Conservation (phyloP, 2,329 filamentous ascomycete genomes). For the Nakataea oryzae region DNA sequence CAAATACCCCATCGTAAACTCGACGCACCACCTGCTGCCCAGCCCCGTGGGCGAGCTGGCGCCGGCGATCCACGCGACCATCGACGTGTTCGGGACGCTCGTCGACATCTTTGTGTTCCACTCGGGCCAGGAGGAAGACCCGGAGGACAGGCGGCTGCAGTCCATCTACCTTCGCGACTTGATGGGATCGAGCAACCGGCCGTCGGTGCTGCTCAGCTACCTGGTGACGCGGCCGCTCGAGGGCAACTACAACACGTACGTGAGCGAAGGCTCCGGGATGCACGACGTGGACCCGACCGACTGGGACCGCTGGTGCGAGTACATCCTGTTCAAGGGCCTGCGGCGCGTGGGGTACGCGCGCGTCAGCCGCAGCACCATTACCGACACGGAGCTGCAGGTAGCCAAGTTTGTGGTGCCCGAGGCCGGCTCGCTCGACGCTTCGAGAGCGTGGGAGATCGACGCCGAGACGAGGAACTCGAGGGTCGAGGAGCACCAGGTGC, state of each 20-base stretch:
- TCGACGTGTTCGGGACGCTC: constrained; percentile 81
- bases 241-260: constrained; percentile 96
- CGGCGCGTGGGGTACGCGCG: constrained; percentile 81
- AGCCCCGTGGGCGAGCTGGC: constrained; percentile 91
- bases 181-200: constrained; percentile 75
- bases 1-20: constrained; percentile 96
- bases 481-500: constrained; percentile 63
- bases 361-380: constrained; percentile 82
- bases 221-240: constrained; percentile 82
- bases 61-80: constrained; percentile 91
- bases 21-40: constrained; percentile 88
- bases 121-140: constrained; percentile 94
- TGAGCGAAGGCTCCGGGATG: constrained; percentile 81
- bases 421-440: constrained; percentile 44
- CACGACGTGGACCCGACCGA: constrained; percentile 85
- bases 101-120: constrained; percentile 98
- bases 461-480: constrained; percentile 45
- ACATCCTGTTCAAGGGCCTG: constrained; percentile 88
- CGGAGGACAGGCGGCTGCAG: constrained; percentile 81
- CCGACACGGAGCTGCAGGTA: constrained; percentile 93
- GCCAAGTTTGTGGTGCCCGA: constrained; percentile 86
- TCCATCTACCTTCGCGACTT: constrained; percentile 74
- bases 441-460: constrained; percentile 21
- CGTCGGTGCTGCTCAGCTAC: constrained; percentile 80
- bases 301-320: constrained; percentile 98